These are phyloP conservation scores for Dryas drummondii DNA, from an alignment of 306 rosid genomes.

Conservation along the genomic window DNA sequence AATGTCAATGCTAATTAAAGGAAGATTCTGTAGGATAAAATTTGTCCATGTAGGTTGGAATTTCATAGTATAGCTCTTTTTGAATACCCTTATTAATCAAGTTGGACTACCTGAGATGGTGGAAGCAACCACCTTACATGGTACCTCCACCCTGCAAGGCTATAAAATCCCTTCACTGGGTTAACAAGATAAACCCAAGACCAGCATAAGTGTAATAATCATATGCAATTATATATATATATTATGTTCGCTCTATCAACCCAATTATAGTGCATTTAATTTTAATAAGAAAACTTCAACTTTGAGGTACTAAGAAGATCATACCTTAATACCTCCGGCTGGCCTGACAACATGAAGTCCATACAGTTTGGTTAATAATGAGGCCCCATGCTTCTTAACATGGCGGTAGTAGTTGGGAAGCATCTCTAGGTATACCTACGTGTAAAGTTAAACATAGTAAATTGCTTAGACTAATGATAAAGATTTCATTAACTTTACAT, in stretches of 20 bases:
- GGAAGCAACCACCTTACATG: not conserved
- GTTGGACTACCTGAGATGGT: not conserved
- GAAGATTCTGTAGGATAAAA: not conserved
- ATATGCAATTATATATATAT: no score
- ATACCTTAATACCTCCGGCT: slow-evolving; percentile 46
- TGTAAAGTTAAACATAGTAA: slow-evolving; percentile 3
- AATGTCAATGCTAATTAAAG: not conserved
- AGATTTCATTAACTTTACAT: not conserved
- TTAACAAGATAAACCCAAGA: not conserved
- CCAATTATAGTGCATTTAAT: not conserved
- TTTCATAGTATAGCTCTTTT: slow-evolving; percentile 8
- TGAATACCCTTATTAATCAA: not conserved
- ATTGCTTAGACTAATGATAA: slow-evolving; percentile 1
- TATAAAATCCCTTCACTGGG: not conserved
- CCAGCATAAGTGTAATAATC: no score
- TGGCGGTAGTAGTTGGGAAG: slow-evolving; percentile 49
- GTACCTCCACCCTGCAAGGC: not conserved
- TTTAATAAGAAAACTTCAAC: not conserved
- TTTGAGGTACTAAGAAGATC: not conserved
- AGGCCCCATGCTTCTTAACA: slow-evolving; percentile 27
- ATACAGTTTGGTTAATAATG: slow-evolving; percentile 35
- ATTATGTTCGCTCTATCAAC: not conserved
- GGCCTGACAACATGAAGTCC: slow-evolving; percentile 47
- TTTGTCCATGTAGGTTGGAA: not conserved
- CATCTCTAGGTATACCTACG: slow-evolving; percentile 37